Evolutionary conservation across 108 stramenopile genomes (phyloP).

Genomic region (Mediolabrus comicus): DNA sequence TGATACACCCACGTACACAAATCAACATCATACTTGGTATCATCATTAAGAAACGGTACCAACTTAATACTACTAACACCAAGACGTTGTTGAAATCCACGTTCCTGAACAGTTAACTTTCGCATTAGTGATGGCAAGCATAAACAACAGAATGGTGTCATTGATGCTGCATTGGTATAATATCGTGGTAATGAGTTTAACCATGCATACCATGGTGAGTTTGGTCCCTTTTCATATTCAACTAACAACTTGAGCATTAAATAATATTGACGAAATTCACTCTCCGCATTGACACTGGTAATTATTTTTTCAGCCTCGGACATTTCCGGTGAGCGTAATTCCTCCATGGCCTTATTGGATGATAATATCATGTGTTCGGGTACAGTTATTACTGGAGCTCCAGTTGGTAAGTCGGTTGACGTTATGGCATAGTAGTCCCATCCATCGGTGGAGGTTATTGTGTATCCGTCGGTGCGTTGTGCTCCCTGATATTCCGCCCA

Average conservation of each 20-base stretch:
- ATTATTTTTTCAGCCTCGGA: constrained; percentile 33
- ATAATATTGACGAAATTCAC: constrained; percentile 34
- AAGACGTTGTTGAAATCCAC: constrained; percentile 6
- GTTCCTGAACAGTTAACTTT: constrained; percentile 28
- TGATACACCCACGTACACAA: constrained; percentile 52
- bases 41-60: constrained; percentile 28
- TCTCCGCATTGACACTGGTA: constrained; percentile 4
- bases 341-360: constrained; percentile 22
- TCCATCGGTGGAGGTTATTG: constrained; percentile 37
- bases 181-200: constrained; percentile 54
- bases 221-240: constrained; percentile 49
- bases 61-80: constrained; percentile 18
- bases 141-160: constrained; percentile 42
- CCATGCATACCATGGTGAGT: constrained; percentile 41
- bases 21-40: constrained; percentile 48
- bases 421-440: constrained; percentile 46
- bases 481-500: constrained; percentile 43
- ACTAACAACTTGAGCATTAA: constrained; percentile 39
- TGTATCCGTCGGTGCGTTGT: constrained; percentile 34
- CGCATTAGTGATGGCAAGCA: constrained; percentile 29
- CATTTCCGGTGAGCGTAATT: constrained; percentile 29
- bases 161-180: constrained; percentile 56
- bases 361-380: constrained; percentile 38
- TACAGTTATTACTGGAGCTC: constrained; percentile 47
- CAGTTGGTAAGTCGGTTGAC: constrained; percentile 38